phyloP scores from a whole-genome alignment of 2,329 filamentous ascomycete species.

The Aspergillus awamori region DNA sequence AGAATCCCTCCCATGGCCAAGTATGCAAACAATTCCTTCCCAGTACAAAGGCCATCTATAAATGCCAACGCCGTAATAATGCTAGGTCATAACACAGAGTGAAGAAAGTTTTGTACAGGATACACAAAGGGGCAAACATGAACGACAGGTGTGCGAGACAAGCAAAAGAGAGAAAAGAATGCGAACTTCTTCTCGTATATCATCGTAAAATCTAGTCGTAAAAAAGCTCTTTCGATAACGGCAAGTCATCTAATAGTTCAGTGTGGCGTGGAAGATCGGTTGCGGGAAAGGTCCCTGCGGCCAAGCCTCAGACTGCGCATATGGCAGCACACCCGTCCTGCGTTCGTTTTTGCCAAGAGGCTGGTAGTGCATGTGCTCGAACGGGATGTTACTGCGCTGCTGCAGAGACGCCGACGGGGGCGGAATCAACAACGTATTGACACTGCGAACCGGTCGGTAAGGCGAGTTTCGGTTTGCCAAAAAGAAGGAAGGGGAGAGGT shows the following conservation, averaged over 20 bases:
- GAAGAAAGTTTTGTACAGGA: constrained; percentile 20
- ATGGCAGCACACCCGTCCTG: constrained; percentile 68
- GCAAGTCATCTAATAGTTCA: constrained; percentile 31
- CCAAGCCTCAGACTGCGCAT: constrained; percentile 49
- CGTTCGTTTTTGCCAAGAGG: constrained; percentile 71
- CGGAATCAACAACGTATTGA: constrained; percentile 88
- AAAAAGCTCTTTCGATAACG: constrained; percentile 14
- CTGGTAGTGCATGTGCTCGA: constrained; percentile 81
- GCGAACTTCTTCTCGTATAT: constrained; percentile 28
- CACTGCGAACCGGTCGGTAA: constrained; percentile 85
- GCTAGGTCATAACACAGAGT: constrained; percentile 22
- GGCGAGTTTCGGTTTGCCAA: constrained; percentile 86
- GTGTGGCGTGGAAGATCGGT: constrained; percentile 34
- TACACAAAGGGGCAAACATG: constrained; percentile 15
- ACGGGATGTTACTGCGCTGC: constrained; percentile 62
- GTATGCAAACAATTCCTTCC: constrained; percentile 14
- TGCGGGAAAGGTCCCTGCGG: constrained; percentile 37
- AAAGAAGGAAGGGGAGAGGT: constrained; percentile 84
- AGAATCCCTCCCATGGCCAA: constrained; percentile 15
- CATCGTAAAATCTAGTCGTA: constrained; percentile 34
- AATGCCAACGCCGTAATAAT: constrained; percentile 27
- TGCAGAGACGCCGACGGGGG: constrained; percentile 79
- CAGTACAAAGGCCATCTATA: constrained; percentile 16
- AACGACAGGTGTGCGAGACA: constrained; percentile 1
- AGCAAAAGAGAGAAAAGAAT: constrained; percentile 14